Conservation (phyloP, 495 filamentous ascomycete genomes). For the Aspergillus haitiensis region DNA sequence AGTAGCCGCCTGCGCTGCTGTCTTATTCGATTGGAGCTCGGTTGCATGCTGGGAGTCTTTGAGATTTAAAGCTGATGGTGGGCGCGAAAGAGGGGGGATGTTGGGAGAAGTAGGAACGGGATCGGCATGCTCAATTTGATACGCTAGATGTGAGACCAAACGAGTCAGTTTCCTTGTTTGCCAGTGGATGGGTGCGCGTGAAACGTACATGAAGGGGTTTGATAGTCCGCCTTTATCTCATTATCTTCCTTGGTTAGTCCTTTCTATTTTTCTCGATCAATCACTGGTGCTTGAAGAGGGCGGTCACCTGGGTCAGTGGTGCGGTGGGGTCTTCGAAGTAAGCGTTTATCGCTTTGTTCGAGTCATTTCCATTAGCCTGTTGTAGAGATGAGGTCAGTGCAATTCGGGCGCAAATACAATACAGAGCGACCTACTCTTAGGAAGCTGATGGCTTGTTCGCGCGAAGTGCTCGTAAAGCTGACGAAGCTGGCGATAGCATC, state of each 20-base stretch:
- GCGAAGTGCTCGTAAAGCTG: slow-evolving; percentile 46
- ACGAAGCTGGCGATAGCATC: slow-evolving; percentile 49
- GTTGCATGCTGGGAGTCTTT: slow-evolving; percentile 6
- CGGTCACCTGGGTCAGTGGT: slow-evolving; percentile 35
- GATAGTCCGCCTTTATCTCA: slow-evolving; percentile 23
- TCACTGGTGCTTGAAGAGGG: not conserved
- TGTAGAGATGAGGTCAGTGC: slow-evolving; percentile 11
- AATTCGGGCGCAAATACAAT: not conserved
- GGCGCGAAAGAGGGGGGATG: slow-evolving; percentile 60
- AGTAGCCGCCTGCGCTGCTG: slow-evolving; percentile 23
- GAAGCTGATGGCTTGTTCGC: slow-evolving; percentile 48
- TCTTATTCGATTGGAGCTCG: slow-evolving; percentile 10
- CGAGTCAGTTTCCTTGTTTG: slow-evolving; percentile 11
- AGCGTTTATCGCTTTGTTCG: slow-evolving; percentile 53
- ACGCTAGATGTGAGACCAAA: slow-evolving; percentile 41
- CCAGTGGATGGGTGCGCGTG: not conserved
- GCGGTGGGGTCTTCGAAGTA: slow-evolving; percentile 53
- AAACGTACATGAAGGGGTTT: slow-evolving; percentile 26
- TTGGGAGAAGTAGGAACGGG: slow-evolving; percentile 42
- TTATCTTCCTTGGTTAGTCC: slow-evolving; percentile 18
- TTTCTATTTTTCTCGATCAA: not conserved
- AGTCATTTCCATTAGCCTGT: slow-evolving; percentile 51
- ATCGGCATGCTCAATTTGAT: slow-evolving; percentile 58
- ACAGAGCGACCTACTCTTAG: slow-evolving; percentile 37
- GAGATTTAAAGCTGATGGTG: slow-evolving; percentile 64